A percentile compares a stretch with the other conserved stretches of the same genome.
phyloP scores from a whole-genome alignment of 148 eudicot species.

The Rhododendron henanense region DNA sequence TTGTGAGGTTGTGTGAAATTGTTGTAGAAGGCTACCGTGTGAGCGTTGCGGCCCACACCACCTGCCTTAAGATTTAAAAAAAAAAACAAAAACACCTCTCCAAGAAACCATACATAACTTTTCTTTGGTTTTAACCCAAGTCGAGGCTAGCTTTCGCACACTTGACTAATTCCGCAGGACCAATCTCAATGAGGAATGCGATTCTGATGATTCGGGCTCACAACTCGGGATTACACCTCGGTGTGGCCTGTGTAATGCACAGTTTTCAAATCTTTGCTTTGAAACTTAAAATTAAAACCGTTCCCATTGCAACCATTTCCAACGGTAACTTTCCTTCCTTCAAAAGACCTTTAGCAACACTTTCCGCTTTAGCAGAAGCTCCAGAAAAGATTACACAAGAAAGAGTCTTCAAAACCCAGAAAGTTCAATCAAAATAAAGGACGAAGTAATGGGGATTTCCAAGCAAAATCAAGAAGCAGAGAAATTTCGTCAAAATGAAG shows the following conservation, averaged over 20 bases:
- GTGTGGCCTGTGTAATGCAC: background rate
- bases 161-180: no score
- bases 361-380: background rate
- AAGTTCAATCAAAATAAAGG: background rate
- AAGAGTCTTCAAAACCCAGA: background rate
- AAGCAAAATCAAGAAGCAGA: background rate
- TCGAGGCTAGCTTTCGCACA: no score
- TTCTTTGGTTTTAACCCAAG: no score
- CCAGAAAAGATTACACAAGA: background rate
- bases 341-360: background rate
- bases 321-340: conserved; percentile 6
- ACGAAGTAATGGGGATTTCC: conserved; percentile 12
- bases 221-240: background rate
- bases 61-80: no score
- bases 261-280: background rate
- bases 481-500: background rate
- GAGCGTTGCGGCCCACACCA: no score
- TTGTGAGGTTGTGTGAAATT: no score
- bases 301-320: no score
- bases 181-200: no score
- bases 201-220: background rate
- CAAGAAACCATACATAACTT: no score
- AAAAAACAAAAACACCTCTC: no score
- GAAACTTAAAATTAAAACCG: background rate
- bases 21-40: no score